Conservation (phyloP, 768 basidiomycete species). For the Tylopilus intermedius region DNA sequence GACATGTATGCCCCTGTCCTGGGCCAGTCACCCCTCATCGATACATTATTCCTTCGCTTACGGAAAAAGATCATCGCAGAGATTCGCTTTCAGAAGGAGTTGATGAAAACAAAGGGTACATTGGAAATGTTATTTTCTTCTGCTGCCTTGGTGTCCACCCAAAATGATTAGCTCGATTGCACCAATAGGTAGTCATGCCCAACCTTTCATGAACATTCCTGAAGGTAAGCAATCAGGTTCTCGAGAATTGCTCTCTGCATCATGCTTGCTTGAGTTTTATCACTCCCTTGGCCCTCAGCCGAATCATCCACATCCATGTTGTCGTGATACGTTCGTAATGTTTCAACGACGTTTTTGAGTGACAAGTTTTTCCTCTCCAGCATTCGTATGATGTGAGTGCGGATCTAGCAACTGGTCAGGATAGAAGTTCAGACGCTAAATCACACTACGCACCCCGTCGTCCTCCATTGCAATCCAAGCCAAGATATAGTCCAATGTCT, state of each 20-base stretch:
- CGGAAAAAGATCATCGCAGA: constrained; percentile 83
- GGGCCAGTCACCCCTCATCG: constrained; percentile 92
- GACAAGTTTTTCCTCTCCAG: constrained; percentile 68
- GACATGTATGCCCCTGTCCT: constrained; percentile 89
- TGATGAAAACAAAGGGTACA: constrained; percentile 78
- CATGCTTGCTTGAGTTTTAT: constrained; percentile 35
- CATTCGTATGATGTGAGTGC: constrained; percentile 69
- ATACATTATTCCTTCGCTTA: constrained; percentile 75
- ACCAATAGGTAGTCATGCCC: not conserved
- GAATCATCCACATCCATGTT: constrained; percentile 60
- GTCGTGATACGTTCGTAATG: constrained; percentile 65
- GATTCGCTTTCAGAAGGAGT: constrained; percentile 81
- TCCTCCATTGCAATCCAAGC: constrained; percentile 98
- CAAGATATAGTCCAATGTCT: constrained; percentile 89
- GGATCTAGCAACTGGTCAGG: constrained; percentile 52
- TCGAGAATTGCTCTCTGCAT: constrained; percentile 66
- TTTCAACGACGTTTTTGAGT: constrained; percentile 64
- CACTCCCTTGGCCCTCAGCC: constrained; percentile 14
- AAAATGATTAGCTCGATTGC: constrained; percentile 15
- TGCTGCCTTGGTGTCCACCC: constrained; percentile 33
- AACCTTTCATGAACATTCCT: constrained; percentile 24
- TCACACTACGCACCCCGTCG: constrained; percentile 68
- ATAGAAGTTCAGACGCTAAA: not conserved
- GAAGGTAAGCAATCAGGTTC: constrained; percentile 61
- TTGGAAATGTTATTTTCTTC: constrained; percentile 85